Base-by-base conservation (phyloP, 2,329 filamentous ascomycete species). In the Akanthomyces lecanii region DNA sequence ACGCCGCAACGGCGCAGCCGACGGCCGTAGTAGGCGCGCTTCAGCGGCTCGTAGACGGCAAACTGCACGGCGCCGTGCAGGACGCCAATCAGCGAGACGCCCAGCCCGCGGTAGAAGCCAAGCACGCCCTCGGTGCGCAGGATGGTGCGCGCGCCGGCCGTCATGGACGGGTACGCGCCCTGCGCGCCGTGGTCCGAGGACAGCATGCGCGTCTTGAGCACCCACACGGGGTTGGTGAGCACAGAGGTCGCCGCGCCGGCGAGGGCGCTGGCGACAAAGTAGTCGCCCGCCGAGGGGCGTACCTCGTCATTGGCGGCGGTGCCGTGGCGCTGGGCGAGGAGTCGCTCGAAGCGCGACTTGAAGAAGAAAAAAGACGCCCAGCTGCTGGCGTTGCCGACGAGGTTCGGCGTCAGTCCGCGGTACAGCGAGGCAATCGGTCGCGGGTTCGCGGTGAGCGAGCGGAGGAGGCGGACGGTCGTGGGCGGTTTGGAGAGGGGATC, bases 201-300 rank as follows among this genome's bases (percentile, higher is more conserved):
- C 28, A 98, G 81, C 92, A 99, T 98, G 66, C 95, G 89, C 10
- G 94, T 98, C 80, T 98, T 98, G 74, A 99, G 87, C 3, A 99
- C 95, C 95, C 95, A 99, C 69, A 99, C 88, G 2, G 95, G 95
- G 73, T 98, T 98, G 36, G 95, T 98, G 67, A 94, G 82, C 36
- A 91, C 78, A 50, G 93, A 89, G 1, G 92, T 96, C 47, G 91
- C 75, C 21, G 89, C 80, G 36, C 94, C 93, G 67, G 83, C 79
- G 33, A 82, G 71, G n/a, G 80, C 90, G 40, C 90, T 93, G 4
- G 92, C 86, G 53, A 89, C 70, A 73, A 97, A 94, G 78, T 93
- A 97, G 75, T 97, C 92, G 30, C 80, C 80, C 6, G 86, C 84
- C 3, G 81, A 77, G 67, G 47, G 72, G 70, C 44, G 44, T 33